phyloP scores from a whole-genome alignment of 495 filamentous ascomycete genomes.

The Cryomyces antarcticus region DNA sequence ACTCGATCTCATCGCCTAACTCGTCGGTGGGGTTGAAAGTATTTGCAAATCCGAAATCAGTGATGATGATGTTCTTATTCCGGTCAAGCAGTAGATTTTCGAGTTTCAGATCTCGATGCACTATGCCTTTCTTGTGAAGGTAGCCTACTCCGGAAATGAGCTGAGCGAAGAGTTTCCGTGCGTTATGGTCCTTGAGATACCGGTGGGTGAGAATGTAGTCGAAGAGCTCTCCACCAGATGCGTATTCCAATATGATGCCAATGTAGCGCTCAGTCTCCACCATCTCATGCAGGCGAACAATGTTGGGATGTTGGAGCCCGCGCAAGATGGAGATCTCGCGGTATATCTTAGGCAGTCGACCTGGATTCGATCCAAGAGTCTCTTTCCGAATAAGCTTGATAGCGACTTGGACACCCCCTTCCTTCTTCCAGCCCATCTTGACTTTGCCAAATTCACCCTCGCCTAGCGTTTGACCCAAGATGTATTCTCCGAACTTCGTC shows the following conservation, averaged over 20 bases:
- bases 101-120: slow-evolving; percentile 91
- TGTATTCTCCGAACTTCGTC: slow-evolving; percentile 82
- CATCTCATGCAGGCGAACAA: slow-evolving; percentile 95
- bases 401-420: slow-evolving; percentile 83
- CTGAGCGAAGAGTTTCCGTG: slow-evolving; percentile 83
- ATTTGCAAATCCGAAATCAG: slow-evolving; percentile 97
- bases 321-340: slow-evolving; percentile 83
- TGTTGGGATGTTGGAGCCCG: slow-evolving; percentile 81
- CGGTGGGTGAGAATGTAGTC: slow-evolving; percentile 95
- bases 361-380: slow-evolving; percentile 65
- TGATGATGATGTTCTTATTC: slow-evolving; percentile 98
- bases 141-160: slow-evolving; percentile 94
- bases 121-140: slow-evolving; percentile 96
- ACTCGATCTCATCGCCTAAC: slow-evolving; percentile 73
- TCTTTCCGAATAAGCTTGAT: slow-evolving; percentile 96
- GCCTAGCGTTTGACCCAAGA: slow-evolving; percentile 87
- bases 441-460: slow-evolving; percentile 99
- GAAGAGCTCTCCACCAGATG: slow-evolving; percentile 92
- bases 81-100: slow-evolving; percentile 92
- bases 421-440: slow-evolving; percentile 96
- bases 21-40: slow-evolving; percentile 84
- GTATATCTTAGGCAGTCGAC: slow-evolving; percentile 84
- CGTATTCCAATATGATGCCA: slow-evolving; percentile 95
- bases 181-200: slow-evolving; percentile 83
- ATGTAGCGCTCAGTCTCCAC: slow-evolving; percentile 91